Evolutionary conservation across 2,329 filamentous ascomycete genomes (phyloP), one percentile per base, ranked within the genome.

Genomic region (Alternaria gaisen): DNA sequence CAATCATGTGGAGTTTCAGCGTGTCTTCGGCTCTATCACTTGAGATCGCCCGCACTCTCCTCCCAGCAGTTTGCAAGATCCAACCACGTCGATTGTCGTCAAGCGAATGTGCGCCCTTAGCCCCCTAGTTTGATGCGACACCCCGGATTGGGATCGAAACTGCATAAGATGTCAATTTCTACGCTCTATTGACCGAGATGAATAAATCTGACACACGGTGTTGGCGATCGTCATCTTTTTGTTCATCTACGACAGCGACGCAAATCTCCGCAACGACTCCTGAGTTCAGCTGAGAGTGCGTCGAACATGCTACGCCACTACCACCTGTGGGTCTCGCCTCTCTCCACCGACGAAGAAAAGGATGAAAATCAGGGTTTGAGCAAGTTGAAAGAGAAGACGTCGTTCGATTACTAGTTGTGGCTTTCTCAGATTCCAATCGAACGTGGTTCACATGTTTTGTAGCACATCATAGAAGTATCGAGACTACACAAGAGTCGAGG

Each of bases 111-210:
- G 18, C 12, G 6, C 28, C 14, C 22, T 24, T 20, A 24, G 9
- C 8, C 5, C 20, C 2, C 5, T 20, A 36, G 0, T 3, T 4
- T 30, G 14, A 47, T 7, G n/a, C 51, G 18, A 22, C 36, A 18
- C 38, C 48, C 1, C 22, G 14, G 7, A 56, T 57, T 16, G 34
- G 16, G 26, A 56, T 57, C 14, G n/a, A 60, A 8, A 30, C 53
- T 12, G 40, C 47, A 12, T 48, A 57, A 36, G 30, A 63, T 22
- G 47, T 60, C 16, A 53, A 60, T 24, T 24, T 63, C 9, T 51
- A 38, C 22, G 44, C 55, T 20, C 24, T 62, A 11, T 26, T 62
- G 10, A 38, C 32, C 38, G 51, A 34, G 5, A 24, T 62, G 18
- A 62, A 43, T 6, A 47, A 26, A 32, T 14, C 51, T 34, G 44